Conservation (phyloP, 345 rosid genomes). For the Nasturtium officinale region DNA sequence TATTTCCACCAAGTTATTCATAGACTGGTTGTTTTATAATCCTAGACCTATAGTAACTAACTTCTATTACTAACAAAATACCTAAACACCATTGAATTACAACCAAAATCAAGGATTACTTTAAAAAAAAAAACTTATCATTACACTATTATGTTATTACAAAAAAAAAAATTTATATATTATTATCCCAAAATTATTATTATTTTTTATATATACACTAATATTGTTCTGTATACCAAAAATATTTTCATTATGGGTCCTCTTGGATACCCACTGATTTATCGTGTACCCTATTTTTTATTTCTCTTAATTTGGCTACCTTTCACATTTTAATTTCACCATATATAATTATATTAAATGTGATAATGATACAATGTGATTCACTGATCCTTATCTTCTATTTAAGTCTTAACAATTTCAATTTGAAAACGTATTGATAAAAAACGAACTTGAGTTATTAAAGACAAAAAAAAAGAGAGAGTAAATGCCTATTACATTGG, state of each 20-base stretch:
- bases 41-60: background rate
- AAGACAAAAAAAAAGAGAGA: background rate
- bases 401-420: no score
- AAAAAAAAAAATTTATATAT: no score
- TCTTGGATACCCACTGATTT: constrained; percentile 27
- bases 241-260: constrained; percentile 15
- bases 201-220: constrained; percentile 7
- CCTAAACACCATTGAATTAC: background rate
- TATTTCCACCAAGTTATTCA: constrained; percentile 4
- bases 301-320: background rate
- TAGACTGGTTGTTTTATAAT: background rate
- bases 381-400: background rate
- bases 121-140: no score
- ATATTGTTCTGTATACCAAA: constrained; percentile 18
- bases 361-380: background rate
- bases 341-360: background rate
- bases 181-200: background rate
- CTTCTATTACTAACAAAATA: background rate
- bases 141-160: no score
- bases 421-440: background rate
- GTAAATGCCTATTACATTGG: constrained; percentile 10
- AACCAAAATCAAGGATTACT: background rate
- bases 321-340: background rate
- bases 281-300: constrained; percentile 16
- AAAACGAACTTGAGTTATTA: no score